Conservation (phyloP, 176 grass and related monocot genomes). For the Hsuehochloa calcarea region DNA sequence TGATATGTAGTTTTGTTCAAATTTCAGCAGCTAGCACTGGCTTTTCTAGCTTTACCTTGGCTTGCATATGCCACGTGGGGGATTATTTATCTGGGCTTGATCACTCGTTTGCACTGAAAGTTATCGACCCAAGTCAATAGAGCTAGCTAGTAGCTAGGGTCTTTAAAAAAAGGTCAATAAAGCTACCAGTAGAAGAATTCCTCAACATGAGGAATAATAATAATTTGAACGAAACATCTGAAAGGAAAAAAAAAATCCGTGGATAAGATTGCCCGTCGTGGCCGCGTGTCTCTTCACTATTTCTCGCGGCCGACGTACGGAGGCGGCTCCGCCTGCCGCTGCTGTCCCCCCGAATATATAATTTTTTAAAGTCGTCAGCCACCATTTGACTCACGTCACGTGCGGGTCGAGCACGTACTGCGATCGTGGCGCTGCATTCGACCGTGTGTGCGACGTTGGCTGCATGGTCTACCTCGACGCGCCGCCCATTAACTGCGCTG, state of each 20-base stretch:
- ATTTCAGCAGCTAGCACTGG: neutral
- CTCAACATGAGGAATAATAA: neutral
- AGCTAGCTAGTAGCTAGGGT: neutral
- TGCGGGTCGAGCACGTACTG: neutral
- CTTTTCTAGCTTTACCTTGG: neutral
- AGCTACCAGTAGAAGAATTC: neutral
- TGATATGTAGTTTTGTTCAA: neutral
- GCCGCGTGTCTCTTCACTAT: slow-evolving; percentile 22
- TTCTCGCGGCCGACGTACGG: slow-evolving; percentile 24
- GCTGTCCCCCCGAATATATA: neutral
- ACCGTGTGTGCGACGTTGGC: neutral
- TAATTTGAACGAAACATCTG: neutral
- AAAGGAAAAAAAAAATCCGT: neutral
- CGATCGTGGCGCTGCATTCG: neutral
- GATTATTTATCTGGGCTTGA: neutral
- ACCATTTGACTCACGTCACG: slow-evolving; percentile 43
- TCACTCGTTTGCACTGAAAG: neutral
- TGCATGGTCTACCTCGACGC: slow-evolving; percentile 19
- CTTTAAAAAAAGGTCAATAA: neutral
- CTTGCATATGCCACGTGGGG: neutral
- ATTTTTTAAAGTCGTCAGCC: neutral
- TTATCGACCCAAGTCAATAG: neutral
- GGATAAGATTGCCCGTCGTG: slow-evolving; percentile 40
- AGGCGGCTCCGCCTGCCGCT: neutral
- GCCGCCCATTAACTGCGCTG: slow-evolving; percentile 12